Base-by-base conservation (phyloP, 1,284 basidiomycete genomes). In the Golubevia pallescens region DNA sequence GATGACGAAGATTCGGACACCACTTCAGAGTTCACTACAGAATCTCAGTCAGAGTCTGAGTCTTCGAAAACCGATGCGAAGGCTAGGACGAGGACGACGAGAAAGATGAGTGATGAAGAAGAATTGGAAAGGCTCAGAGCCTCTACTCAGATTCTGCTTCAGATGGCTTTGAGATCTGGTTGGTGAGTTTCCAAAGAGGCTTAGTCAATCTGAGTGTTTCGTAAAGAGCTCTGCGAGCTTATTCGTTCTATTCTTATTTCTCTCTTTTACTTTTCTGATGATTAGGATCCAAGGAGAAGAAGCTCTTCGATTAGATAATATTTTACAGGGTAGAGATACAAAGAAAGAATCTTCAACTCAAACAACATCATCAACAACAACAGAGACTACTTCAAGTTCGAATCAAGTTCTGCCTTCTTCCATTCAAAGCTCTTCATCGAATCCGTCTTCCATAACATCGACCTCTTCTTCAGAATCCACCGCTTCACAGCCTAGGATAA, bases 211-310 rank as follows among this genome's bases (percentile, higher is more conserved):
- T n/a, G n/a, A n/a, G n/a, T n/a, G n/a, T n/a, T n/a, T n/a, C n/a
- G n/a, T n/a, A n/a, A n/a, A n/a, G n/a, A n/a, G n/a, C n/a, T n/a
- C n/a, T n/a, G n/a, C n/a, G n/a, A n/a, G n/a, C n/a, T n/a, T n/a
- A n/a, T n/a, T n/a, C n/a, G n/a, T n/a, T n/a, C n/a, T n/a, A n/a
- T n/a, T n/a, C n/a, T n/a, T n/a, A n/a, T n/a, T n/a, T n/a, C n/a
- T n/a, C n/a, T n/a, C n/a, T n/a, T n/a, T n/a, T n/a, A n/a, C n/a
- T n/a, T n/a, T n/a, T n/a, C n/a, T n/a, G n/a, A n/a, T n/a, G n/a
- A n/a, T n/a, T n/a, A n/a, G n/a, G n/a, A 60, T 80, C 0, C 68
- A 70, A 13, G 78, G 78, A 0, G 62, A 66, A 4, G 78, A 80
- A 52, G 78, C 68, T 4, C 57, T 79, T 20, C 68, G 73, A 21